These are phyloP conservation scores for Suhomyces sp. DNA, from an alignment of 805 yeast genomes.

Conservation along the genomic window DNA sequence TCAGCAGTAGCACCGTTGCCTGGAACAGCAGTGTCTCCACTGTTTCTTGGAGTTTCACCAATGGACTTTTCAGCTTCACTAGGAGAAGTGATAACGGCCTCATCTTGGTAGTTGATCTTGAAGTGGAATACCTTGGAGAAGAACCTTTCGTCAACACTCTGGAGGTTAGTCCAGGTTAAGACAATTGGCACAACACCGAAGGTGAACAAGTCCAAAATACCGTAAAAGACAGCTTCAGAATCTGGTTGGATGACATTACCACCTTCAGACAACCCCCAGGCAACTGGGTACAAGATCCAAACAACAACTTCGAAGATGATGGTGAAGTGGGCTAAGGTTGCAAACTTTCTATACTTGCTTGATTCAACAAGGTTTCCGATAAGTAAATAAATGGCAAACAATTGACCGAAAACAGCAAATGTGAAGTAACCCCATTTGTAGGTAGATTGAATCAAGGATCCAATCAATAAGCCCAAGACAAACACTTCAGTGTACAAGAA, in stretches of 20 bases:
- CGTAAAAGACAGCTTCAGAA: conserved; percentile 58
- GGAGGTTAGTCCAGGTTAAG: conserved; percentile 28
- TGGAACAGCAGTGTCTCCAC: conserved; percentile 45
- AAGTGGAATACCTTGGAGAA: conserved; percentile 20
- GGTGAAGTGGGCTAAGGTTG: conserved; percentile 10
- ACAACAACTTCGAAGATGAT: conserved; percentile 37
- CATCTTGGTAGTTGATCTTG: conserved; percentile 7
- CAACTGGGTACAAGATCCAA: conserved; percentile 49
- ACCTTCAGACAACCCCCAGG: conserved; percentile 60
- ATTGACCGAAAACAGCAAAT: conserved; percentile 47
- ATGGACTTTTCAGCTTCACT: conserved; percentile 20
- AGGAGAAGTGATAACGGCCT: conserved; percentile 6
- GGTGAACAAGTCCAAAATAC: conserved; percentile 52
- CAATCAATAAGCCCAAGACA: conserved; percentile 57
- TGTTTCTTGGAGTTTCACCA: conserved; percentile 38
- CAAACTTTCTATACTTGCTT: conserved; percentile 5
- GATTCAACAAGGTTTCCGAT: conserved; percentile 8
- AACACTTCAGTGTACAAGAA: conserved; percentile 46
- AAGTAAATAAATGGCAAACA: conserved; percentile 40
- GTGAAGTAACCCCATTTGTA: conserved; percentile 73
- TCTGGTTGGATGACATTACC: conserved; percentile 61
- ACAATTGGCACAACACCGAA: conserved; percentile 44
- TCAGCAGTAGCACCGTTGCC: conserved; percentile 1
- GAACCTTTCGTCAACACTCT: conserved; percentile 27
- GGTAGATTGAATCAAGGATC: conserved; percentile 50